Evolutionary conservation across 176 grass and related monocot genomes (phyloP).

Genomic region (Triticum dicoccoides): DNA sequence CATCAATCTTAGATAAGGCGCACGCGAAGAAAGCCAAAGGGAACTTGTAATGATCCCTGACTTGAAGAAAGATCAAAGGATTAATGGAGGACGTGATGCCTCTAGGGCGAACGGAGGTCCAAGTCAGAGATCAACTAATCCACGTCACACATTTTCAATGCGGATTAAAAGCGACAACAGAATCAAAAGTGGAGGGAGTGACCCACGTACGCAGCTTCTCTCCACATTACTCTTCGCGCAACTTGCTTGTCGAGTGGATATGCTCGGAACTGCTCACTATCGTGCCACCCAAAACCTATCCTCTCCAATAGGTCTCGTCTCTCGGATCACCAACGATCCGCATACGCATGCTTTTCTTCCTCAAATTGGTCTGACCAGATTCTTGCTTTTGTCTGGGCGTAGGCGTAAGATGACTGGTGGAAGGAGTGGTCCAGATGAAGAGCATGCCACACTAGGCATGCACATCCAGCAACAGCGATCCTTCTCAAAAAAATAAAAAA

Average conservation of each 20-base stretch:
- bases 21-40: not conserved
- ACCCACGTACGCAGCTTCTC: not conserved
- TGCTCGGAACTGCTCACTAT: not conserved
- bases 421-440: constrained; percentile 1
- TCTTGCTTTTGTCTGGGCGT: not conserved
- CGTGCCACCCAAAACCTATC: not conserved
- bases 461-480: not conserved
- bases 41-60: not conserved
- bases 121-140: constrained; percentile 35
- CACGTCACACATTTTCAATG: not conserved
- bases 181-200: not conserved
- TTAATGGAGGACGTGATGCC: not conserved
- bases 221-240: constrained; percentile 4
- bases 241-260: constrained; percentile 26
- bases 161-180: not conserved
- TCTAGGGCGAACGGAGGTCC: not conserved
- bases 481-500: no score
- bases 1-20: not conserved
- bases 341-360: not conserved
- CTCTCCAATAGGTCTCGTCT: not conserved
- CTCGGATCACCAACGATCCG: not conserved
- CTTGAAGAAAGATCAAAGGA: constrained; percentile 41
- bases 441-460: not conserved
- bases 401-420: not conserved
- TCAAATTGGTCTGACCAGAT: not conserved